Evolutionary conservation across 2,329 filamentous ascomycete genomes (phyloP), one percentile per base, ranked within the genome.

Genomic region (Huntiella moniliformis): DNA sequence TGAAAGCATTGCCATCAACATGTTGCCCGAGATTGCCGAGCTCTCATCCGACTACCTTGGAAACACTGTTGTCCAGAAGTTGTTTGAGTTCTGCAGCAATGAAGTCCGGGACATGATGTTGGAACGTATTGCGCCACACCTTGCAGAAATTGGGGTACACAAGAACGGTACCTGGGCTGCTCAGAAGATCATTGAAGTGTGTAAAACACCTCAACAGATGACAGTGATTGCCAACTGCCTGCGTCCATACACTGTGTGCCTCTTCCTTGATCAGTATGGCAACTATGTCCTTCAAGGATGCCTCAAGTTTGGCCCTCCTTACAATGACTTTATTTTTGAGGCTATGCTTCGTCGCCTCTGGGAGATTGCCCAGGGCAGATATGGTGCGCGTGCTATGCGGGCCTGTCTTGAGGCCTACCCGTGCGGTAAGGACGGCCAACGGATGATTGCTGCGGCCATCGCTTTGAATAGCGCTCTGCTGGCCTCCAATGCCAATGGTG

Each of bases 151-250:
- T 62, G 91, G 91, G 55, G 79, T 95, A 5, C 91, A 98, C 71
- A 98, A 98, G 73, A 98, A 98, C 56, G 91, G 91, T 51, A 98
- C 91, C 1, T 98, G 91, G 91, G 91, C 91, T 46, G 91, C 91
- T 1, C 91, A 98, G 64, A 98, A 96, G 71, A 96, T 98, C 56
- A 96, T 98, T 54, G 88, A 96, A 56, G 85, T 94, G 5, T 88
- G 86, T 60, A 85, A 91, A 63, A 85, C 82, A 1, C 77, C 81
- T 4, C 66, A 68, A 36, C 87, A 96, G 63, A 88, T 91, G 78
- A 65, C 68, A 40, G 67, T 85, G 64, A 88, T 98, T 56, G 81
- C 91, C 22, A 77, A 93, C 52, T 73, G 84, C 53, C 68, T 96
- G 28, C 80, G 80, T 3, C 79, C 86, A 1, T 95, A 92, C 63